Percentiles rank a stretch among this genome's conserved stretches.
These are phyloP conservation scores for Nevesoporus exiguus DNA, from an alignment of 768 basidiomycete genomes.

Conservation along the genomic window DNA sequence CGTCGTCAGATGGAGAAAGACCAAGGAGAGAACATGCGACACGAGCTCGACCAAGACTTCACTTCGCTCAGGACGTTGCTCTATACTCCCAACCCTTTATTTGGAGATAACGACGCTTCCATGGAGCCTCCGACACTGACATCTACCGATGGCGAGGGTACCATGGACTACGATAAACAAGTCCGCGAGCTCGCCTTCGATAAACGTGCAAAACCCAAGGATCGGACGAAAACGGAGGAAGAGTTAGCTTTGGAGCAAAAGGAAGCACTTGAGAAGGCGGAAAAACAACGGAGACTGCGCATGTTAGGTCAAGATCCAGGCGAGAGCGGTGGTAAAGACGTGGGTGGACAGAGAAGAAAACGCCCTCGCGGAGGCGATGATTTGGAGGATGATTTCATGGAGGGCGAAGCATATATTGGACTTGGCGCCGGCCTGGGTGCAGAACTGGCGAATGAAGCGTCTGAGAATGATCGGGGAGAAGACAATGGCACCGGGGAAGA, in stretches of 20 bases:
- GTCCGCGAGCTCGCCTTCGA: conserved; percentile 94
- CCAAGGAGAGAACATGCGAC: conserved; percentile 79
- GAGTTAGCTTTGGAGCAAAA: conserved; percentile 89
- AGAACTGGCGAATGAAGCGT: conserved; percentile 40
- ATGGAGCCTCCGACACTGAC: background rate
- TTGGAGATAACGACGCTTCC: conserved; percentile 37
- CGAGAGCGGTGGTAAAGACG: conserved; percentile 58
- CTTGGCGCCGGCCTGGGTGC: conserved; percentile 34
- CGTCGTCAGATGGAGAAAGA: conserved; percentile 87
- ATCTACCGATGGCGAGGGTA: conserved; percentile 18
- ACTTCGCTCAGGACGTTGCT: conserved; percentile 75
- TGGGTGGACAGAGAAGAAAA: conserved; percentile 42
- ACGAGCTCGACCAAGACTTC: conserved; percentile 86
- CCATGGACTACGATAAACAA: conserved; percentile 82
- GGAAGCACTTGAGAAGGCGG: conserved; percentile 81
- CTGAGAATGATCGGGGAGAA: conserved; percentile 33
- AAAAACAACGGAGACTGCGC: conserved; percentile 68
- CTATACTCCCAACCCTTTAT: conserved; percentile 50
- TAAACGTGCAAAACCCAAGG: conserved; percentile 88
- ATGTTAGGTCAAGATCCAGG: conserved; percentile 81
- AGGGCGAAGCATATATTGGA: conserved; percentile 35
- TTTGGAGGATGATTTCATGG: conserved; percentile 79
- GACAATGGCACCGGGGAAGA: conserved; percentile 35
- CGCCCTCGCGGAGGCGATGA: conserved; percentile 77
- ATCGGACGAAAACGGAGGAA: conserved; percentile 95